Evolutionary conservation across 495 filamentous ascomycete genomes (phyloP).

Genomic region (Neurospora terricola): DNA sequence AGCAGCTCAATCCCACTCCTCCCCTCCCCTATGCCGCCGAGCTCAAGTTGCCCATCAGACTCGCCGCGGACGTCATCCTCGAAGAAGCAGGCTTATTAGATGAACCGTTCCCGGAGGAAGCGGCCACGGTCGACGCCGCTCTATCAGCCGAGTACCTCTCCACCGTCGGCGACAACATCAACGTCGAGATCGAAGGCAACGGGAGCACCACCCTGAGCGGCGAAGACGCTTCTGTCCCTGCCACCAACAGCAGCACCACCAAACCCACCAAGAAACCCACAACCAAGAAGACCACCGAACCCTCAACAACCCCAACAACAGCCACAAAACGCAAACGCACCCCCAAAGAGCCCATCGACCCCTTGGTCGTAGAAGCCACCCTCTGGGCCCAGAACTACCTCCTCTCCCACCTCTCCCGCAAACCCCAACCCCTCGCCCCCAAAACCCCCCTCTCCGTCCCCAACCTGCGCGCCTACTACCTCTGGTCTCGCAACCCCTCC

Average conservation of each 20-base stretch:
- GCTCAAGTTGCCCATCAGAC: constrained; percentile 47
- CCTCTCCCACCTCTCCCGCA: constrained; percentile 4
- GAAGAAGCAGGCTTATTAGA: constrained; percentile 19
- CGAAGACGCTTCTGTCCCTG: background rate
- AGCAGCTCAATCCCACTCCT: constrained; percentile 54
- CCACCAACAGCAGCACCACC: background rate
- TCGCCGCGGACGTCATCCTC: constrained; percentile 28
- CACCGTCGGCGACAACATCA: constrained; percentile 3
- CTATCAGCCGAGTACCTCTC: constrained; percentile 12
- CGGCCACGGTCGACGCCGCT: background rate
- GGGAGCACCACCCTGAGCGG: background rate
- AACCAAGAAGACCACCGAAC: constrained; percentile 2
- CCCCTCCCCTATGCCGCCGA: constrained; percentile 61
- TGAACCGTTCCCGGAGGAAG: constrained; percentile 2
- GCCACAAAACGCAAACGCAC: background rate
- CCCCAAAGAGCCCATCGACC: constrained; percentile 14
- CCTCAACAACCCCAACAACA: background rate
- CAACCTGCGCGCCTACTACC: constrained; percentile 48
- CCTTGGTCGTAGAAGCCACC: constrained; percentile 27
- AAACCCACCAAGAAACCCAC: constrained; percentile 1
- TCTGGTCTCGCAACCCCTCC: constrained; percentile 45
- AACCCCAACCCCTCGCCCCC: background rate
- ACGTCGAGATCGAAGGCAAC: constrained; percentile 8
- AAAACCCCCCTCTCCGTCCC: constrained; percentile 4
- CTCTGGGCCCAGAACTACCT: constrained; percentile 22